Base-by-base conservation (phyloP, 2,329 filamentous ascomycete genomes). In the Aureobasidium vineae region DNA sequence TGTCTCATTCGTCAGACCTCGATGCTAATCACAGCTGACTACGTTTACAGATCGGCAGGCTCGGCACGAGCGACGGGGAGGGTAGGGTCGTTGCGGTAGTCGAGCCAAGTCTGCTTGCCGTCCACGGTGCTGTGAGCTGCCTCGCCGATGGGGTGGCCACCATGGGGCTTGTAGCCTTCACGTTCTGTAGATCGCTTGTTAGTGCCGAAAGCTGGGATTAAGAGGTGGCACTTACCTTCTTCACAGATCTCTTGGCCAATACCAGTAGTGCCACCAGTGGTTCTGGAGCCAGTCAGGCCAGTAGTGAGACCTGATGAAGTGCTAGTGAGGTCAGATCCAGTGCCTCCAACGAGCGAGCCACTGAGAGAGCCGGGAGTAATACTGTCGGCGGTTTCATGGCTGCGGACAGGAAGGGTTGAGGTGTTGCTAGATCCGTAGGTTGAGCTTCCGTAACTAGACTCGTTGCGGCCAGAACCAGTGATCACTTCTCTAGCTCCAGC, bases 61-160 rank as follows among this genome's bases (percentile, higher is more conserved):
- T 45, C 33, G 10, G 61, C 61, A 26, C 61, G 61, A 47, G 38
- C 61, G 15, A 65, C 50, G n/a, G 61, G 61, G 21, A 65, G 40
- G 50, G 5, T 65, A n/a, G 49, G 49, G 38, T 66, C 64, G 38
- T 66, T 66, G 33, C 54, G 64, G 64, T 66, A 66, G 47, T 66
- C 54, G 19, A 66, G 38, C 53, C 53, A 66, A 53, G 64, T 66
- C n/a, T 40, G 43, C 26, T 66, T 41, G 19, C 54, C 53, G 13
- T 41, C 40, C 2, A 7, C 63, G 4, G 53, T 50, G n/a, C 2
- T 33, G 28, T 66, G 64, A 2, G 64, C 64, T 5, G 54, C 64
- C 36, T 43, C 64, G n/a, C 64, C 64, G 13, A 61, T 60, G 28
- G 64, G 64, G 38, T 66, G 64, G 5, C 53, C 64, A n/a, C 54